Conservation (phyloP, 140 eudicot species). For the Erigeron philadelphicus region DNA sequence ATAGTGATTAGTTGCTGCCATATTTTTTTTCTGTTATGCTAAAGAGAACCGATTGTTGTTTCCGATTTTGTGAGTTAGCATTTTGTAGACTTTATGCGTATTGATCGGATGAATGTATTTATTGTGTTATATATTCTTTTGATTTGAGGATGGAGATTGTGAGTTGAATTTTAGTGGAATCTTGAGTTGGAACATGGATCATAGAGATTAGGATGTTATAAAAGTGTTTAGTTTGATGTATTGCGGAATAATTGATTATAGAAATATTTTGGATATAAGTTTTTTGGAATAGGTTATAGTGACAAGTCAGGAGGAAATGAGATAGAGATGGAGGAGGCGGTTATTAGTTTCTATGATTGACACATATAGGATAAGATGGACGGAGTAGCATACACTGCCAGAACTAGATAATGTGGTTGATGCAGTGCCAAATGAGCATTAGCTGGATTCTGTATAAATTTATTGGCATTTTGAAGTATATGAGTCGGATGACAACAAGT, state of each 20-base stretch:
- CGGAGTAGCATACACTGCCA: conserved; percentile 8
- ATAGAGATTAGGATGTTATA: conserved; percentile 8
- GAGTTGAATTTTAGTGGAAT: not conserved
- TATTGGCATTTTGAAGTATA: conserved; percentile 17
- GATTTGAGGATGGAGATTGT: conserved; percentile 9
- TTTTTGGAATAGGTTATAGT: not conserved
- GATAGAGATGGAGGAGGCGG: not conserved
- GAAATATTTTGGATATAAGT: not conserved
- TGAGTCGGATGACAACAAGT: not conserved
- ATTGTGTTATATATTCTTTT: conserved; percentile 2
- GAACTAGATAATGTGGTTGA: conserved; percentile 10
- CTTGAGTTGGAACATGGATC: not conserved
- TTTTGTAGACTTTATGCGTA: conserved; percentile 3
- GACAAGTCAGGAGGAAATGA: not conserved
- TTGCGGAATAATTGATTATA: not conserved
- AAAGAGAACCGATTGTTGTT: conserved; percentile 3
- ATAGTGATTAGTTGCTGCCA: not conserved
- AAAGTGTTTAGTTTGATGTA: conserved; percentile 2
- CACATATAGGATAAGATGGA: conserved; percentile 15
- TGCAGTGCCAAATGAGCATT: not conserved
- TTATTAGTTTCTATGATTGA: conserved; percentile 10
- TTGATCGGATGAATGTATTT: conserved; percentile 9
- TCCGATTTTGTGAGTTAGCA: conserved; percentile 4
- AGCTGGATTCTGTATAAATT: not conserved
- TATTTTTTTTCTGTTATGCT: not conserved